Percentiles rank a stretch among this genome's conserved stretches.
These are phyloP conservation scores for Geosmithia flava DNA, from an alignment of 2,329 filamentous ascomycete species.

Conservation along the genomic window DNA sequence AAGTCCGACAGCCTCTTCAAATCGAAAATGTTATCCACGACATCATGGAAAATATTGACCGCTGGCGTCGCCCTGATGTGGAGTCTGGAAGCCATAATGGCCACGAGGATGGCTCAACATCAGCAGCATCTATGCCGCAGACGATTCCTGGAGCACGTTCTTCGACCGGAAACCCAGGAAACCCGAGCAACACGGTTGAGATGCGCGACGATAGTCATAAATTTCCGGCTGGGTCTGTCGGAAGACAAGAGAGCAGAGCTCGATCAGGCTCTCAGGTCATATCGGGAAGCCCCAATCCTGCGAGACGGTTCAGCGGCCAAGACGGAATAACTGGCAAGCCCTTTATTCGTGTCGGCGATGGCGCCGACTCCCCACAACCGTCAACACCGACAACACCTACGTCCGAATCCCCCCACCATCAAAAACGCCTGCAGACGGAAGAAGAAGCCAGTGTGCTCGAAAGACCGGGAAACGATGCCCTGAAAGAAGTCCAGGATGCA, in stretches of 20 bases:
- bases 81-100: background rate
- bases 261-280: conserved; percentile 9
- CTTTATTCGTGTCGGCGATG: conserved; percentile 30
- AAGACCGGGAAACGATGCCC: conserved; percentile 1
- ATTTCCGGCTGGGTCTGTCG: background rate
- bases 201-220: background rate
- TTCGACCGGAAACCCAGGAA: background rate
- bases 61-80: background rate
- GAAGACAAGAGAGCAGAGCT: conserved; percentile 1
- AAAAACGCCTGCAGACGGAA: background rate
- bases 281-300: conserved; percentile 7
- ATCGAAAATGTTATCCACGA: conserved; percentile 31
- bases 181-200: background rate
- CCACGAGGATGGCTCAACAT: background rate
- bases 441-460: background rate
- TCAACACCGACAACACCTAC: conserved; percentile 4
- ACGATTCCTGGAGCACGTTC: background rate
- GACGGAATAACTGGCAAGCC: conserved; percentile 44
- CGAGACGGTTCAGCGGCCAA: conserved; percentile 16
- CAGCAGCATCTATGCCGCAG: background rate
- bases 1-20: conserved; percentile 22
- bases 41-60: conserved; percentile 23
- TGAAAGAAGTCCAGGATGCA: conserved; percentile 2
- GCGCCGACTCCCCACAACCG: background rate
- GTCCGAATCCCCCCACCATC: conserved; percentile 1